Evolutionary conservation across 2,329 filamentous ascomycete genomes (phyloP).

Genomic region (Calycina herbarum): DNA sequence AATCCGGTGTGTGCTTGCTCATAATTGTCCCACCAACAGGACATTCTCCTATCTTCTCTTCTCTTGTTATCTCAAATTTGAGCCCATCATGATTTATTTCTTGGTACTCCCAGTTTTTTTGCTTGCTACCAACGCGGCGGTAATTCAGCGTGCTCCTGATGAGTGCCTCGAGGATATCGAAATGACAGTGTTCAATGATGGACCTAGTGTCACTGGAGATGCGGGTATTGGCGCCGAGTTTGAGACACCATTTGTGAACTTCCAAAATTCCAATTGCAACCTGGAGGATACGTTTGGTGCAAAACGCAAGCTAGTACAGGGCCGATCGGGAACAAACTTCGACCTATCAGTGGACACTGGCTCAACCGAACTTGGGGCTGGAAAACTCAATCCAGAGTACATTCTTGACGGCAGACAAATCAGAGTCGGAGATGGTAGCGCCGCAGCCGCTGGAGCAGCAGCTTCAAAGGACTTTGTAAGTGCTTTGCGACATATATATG

Average conservation of each 20-base stretch:
- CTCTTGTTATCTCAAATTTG: neutral
- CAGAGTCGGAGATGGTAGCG: conserved; percentile 27
- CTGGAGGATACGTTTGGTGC: neutral
- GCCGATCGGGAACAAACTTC: conserved; percentile 5
- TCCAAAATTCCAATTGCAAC: conserved; percentile 16
- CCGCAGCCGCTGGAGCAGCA: conserved; percentile 22
- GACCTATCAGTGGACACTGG: conserved; percentile 8
- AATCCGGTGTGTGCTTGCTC: neutral
- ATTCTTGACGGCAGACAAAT: conserved; percentile 30
- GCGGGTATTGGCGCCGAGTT: conserved; percentile 29
- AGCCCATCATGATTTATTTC: neutral
- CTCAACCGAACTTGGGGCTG: conserved; percentile 15
- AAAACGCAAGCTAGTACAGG: conserved; percentile 1
- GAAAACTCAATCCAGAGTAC: conserved; percentile 31
- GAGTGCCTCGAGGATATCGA: neutral
- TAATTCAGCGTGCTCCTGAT: conserved; percentile 2
- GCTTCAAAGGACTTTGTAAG: conserved; percentile 26
- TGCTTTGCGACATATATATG: neutral
- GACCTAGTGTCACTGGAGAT: conserved; percentile 12
- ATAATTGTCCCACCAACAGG: neutral
- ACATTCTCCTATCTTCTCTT: neutral
- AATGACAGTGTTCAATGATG: conserved; percentile 11
- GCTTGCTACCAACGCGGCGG: conserved; percentile 6
- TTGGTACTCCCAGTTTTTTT: neutral
- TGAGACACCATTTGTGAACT: conserved; percentile 16